Evolutionary conservation across 192 early-diverging fungal genomes (phyloP).

Genomic region (Coemansia sp.): DNA sequence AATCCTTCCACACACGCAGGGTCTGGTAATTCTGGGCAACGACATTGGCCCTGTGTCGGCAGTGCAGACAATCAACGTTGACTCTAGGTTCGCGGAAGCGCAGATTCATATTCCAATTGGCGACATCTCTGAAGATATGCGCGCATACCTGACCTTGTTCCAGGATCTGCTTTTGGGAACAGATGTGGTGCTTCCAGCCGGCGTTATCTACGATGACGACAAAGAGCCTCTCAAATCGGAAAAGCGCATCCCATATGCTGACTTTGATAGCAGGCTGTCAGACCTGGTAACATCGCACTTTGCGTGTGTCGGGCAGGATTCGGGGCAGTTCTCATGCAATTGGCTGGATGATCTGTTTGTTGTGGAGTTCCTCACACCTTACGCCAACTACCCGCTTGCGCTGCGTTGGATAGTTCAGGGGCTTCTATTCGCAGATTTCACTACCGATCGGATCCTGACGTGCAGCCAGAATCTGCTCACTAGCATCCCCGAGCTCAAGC

Average conservation of each 20-base stretch:
- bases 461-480: constrained; percentile 65
- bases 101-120: constrained; percentile 60
- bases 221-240: not conserved
- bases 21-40: constrained; percentile 1
- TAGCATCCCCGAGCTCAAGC: too few relatives aligned
- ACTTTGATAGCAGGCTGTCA: too few relatives aligned
- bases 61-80: constrained; percentile 65
- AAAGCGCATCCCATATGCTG: too few relatives aligned
- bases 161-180: constrained; percentile 72
- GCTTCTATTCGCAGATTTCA: constrained; percentile 69
- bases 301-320: constrained; percentile 39
- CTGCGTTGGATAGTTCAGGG: constrained; percentile 58
- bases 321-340: constrained; percentile 48
- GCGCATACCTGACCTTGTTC: constrained; percentile 74
- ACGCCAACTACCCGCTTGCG: constrained; percentile 30
- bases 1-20: constrained; percentile 19
- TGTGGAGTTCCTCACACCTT: constrained; percentile 41
- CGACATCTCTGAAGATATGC: constrained; percentile 59
- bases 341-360: constrained; percentile 67
- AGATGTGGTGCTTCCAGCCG: constrained; percentile 15
- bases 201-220: constrained; percentile 25
- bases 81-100: constrained; percentile 68
- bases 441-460: constrained; percentile 67
- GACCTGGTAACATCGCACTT: too few relatives aligned
- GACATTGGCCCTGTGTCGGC: constrained; percentile 53